Evolutionary conservation across 2,329 filamentous ascomycete genomes (phyloP).

Genomic region (Lanzia echinophila): DNA sequence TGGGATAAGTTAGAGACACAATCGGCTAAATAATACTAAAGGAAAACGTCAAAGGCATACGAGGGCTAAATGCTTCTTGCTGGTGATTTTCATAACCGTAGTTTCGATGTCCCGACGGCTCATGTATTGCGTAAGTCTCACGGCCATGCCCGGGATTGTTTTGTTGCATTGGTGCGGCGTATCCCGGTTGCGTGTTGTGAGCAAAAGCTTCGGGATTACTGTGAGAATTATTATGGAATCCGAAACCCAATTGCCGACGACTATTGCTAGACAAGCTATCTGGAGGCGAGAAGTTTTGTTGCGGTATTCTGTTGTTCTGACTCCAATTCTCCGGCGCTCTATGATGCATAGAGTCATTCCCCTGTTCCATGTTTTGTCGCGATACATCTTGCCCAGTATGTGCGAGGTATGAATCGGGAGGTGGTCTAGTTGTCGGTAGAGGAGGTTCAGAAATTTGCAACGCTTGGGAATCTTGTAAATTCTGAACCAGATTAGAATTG

Average conservation of each 20-base stretch:
- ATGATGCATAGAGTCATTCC: not conserved
- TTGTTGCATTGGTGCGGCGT: not conserved
- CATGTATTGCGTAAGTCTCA: conserved; percentile 3
- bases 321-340: conserved; percentile 1
- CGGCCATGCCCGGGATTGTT: not conserved
- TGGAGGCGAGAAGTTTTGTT: conserved; percentile 8
- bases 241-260: conserved; percentile 7
- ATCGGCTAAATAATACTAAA: not conserved
- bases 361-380: conserved; percentile 1
- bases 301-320: conserved; percentile 2
- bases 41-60: not conserved
- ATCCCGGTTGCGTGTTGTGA: not conserved
- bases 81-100: conserved; percentile 5
- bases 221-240: conserved; percentile 1
- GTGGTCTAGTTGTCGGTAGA: not conserved
- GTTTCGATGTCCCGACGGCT: not conserved
- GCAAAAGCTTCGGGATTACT: not conserved
- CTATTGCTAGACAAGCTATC: conserved; percentile 9
- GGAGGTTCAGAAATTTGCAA: not conserved
- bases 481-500: conserved; percentile 7
- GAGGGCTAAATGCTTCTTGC: conserved; percentile 6
- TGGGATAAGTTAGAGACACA: not conserved
- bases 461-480: conserved; percentile 4
- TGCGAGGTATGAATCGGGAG: conserved; percentile 3
- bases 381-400: conserved; percentile 1